Evolutionary conservation across 192 early-diverging fungal species (phyloP).

Genomic region (Chytriomyces sp.): DNA sequence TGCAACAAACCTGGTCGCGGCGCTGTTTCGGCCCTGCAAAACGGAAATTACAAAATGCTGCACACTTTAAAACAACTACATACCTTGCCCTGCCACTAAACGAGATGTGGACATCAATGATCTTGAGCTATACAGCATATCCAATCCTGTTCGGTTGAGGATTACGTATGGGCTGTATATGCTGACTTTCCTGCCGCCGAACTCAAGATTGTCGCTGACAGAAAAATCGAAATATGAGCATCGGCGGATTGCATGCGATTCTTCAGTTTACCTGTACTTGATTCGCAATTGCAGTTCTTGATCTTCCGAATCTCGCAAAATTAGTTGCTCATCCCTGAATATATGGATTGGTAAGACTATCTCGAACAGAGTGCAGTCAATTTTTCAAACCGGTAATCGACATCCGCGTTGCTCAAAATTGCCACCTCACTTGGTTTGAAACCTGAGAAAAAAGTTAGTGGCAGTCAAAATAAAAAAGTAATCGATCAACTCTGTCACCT

Average conservation of each 20-base stretch:
- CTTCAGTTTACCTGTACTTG: slow-evolving; percentile 48
- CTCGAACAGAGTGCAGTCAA: background rate
- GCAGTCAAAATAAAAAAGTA: slow-evolving; percentile 2
- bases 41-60: slow-evolving; percentile 8
- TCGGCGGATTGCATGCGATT: background rate
- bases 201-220: slow-evolving; percentile 55
- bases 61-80: background rate
- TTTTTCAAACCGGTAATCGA: slow-evolving; percentile 66
- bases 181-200: slow-evolving; percentile 80
- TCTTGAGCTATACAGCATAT: slow-evolving; percentile 78
- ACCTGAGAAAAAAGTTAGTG: slow-evolving; percentile 32
- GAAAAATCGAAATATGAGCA: background rate
- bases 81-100: slow-evolving; percentile 73
- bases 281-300: slow-evolving; percentile 61
- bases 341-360: background rate
- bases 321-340: slow-evolving; percentile 70
- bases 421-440: slow-evolving; percentile 80
- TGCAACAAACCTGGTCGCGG: slow-evolving; percentile 5
- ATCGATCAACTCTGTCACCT: slow-evolving; percentile 41
- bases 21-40: background rate
- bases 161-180: slow-evolving; percentile 94
- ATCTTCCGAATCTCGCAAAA: slow-evolving; percentile 68
- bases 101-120: slow-evolving; percentile 77
- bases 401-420: slow-evolving; percentile 82
- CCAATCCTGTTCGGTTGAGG: slow-evolving; percentile 88